A percentile compares a stretch with the other conserved stretches of the same genome.
Evolutionary conservation across 192 early-diverging fungal species (phyloP).

Genomic region (Neocallimastix lanati): DNA sequence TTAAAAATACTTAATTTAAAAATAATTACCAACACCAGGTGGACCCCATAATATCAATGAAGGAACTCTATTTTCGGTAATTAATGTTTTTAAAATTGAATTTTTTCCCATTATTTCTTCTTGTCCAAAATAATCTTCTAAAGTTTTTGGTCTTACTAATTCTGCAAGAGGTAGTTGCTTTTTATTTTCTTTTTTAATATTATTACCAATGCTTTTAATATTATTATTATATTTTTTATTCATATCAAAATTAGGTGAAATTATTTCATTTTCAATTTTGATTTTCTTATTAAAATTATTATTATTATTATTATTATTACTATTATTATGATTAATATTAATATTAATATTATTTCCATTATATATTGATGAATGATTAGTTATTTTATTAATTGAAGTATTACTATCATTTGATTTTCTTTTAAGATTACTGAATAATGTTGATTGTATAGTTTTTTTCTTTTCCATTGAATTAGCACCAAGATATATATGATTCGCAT

Average conservation of each 20-base stretch:
- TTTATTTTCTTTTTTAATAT: neutral
- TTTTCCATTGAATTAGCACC: neutral
- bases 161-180: slow-evolving; percentile 33
- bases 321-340: no score
- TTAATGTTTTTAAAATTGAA: slow-evolving; percentile 42
- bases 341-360: no score
- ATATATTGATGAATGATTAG: no score
- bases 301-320: no score
- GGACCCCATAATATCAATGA: slow-evolving; percentile 67
- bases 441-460: neutral
- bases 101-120: slow-evolving; percentile 39
- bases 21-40: slow-evolving; percentile 37
- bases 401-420: no score
- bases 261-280: no score
- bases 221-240: neutral
- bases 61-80: slow-evolving; percentile 43
- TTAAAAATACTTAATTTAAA: no score
- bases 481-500: neutral
- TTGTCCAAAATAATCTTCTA: slow-evolving; percentile 61
- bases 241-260: neutral
- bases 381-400: no score
- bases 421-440: no score
- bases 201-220: neutral
- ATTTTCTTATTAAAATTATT: no score
- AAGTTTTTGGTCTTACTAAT: slow-evolving; percentile 25